Evolutionary conservation across 345 rosid genomes (phyloP), one percentile per base, ranked within the genome.

Genomic region (Dovyalis caffra): DNA sequence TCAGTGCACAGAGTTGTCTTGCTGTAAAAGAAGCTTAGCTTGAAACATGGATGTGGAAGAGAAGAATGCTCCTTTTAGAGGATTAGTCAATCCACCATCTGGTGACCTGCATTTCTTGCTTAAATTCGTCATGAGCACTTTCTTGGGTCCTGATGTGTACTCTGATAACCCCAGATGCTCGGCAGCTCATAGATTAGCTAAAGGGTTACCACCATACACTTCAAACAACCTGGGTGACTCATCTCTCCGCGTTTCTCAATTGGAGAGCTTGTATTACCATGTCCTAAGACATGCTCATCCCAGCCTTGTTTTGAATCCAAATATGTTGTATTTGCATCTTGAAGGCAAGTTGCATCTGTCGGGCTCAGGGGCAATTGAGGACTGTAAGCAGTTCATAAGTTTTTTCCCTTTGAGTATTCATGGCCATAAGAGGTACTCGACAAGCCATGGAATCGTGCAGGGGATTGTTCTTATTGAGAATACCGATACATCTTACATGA

Each of bases 101-200:
- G 66, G 69, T 43, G 87, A 87, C 75, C 89, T 82, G 68, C 71
- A 76, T 75, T 87, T 88, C 87, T 82, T 88, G 86, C 76, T 86
- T 47, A 81, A 82, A 71, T 88, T 90, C 79, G 75, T 87, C 51
- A 86, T 88, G 92, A 72, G 86, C 57, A 82, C 80, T 74, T 90
- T 84, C 65, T 70, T 90, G 76, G 92, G 92, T 74, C 94, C 94
- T 69, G 94, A 88, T 82, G 79, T 90, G 66, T 87, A 70, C 74
- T 86, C 87, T 68, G 94, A 88, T 82, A 82, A 80, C 68, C 91
- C 91, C 77, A 83, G 90, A 77, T 63, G 78, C 72, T 90, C 94
- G 10, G 88, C 86, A 3, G 80, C 81, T 74, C 86, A 85, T 53
- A 82, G 94, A 83, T 53, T 85, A 75, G 85, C 86, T 6, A 57